Evolutionary conservation across 805 yeast species (phyloP).

Genomic region (Metschnikowia arizonensis): DNA sequence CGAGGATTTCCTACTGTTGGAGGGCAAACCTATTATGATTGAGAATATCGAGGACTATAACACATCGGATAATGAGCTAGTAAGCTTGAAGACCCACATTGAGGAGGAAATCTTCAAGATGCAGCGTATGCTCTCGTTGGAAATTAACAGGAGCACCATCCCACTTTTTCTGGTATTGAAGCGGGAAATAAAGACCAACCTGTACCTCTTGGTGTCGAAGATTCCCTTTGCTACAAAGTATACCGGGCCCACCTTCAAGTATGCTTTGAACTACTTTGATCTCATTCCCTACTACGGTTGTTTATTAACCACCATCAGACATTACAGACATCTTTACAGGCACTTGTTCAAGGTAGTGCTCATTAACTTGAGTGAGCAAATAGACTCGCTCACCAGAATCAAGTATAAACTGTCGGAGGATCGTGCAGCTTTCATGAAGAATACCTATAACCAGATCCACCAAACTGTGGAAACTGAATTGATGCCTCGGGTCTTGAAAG

Average conservation of each 20-base stretch:
- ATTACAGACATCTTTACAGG: slow-evolving; percentile 22
- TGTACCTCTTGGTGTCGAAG: slow-evolving; percentile 22
- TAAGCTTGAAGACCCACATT: slow-evolving; percentile 19
- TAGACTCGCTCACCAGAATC: slow-evolving; percentile 33
- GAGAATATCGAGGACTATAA: slow-evolving; percentile 30
- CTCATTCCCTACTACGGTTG: slow-evolving; percentile 34
- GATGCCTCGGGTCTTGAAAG: slow-evolving; percentile 22
- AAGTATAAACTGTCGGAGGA: slow-evolving; percentile 32
- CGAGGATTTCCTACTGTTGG: slow-evolving; percentile 13
- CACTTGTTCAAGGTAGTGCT: slow-evolving; percentile 36
- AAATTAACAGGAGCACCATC: slow-evolving; percentile 26
- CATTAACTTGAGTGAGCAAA: slow-evolving; percentile 36
- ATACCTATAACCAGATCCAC: slow-evolving; percentile 24
- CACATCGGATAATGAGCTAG: slow-evolving; percentile 13
- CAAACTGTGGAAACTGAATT: slow-evolving; percentile 26
- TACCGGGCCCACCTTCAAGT: slow-evolving; percentile 22
- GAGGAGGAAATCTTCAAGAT: slow-evolving; percentile 29
- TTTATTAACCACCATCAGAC: slow-evolving; percentile 22
- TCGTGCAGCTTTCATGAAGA: slow-evolving; percentile 26
- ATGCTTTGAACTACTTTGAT: slow-evolving; percentile 30
- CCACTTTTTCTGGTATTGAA: slow-evolving; percentile 15
- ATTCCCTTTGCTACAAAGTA: slow-evolving; percentile 13
- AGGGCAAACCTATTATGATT: slow-evolving; percentile 24
- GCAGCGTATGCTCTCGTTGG: slow-evolving; percentile 20
- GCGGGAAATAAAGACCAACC: slow-evolving; percentile 25